Conservation (phyloP, 2,329 filamentous ascomycete species). For the Myotisia sp. region DNA sequence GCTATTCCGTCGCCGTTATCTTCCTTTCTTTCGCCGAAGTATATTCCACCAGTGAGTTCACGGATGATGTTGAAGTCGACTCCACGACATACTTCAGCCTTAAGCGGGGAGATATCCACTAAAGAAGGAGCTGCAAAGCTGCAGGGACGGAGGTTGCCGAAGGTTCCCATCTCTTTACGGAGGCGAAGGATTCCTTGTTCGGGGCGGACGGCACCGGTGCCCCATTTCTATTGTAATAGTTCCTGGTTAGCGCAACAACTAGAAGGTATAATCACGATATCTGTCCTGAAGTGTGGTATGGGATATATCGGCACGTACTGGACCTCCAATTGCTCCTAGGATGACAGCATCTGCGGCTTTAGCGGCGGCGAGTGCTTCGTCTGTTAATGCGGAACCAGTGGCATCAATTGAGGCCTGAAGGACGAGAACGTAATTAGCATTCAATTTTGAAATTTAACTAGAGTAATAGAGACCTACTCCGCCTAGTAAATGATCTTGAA, state of each 20-base stretch:
- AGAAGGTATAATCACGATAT: no score
- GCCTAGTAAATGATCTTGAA: slow-evolving; percentile 78
- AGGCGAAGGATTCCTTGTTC: slow-evolving; percentile 85
- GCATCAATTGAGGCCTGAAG: slow-evolving; percentile 73
- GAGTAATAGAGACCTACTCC: slow-evolving; percentile 56
- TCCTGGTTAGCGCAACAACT: neutral
- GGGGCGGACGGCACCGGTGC: slow-evolving; percentile 70
- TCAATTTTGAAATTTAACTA: neutral
- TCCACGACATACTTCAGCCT: slow-evolving; percentile 68
- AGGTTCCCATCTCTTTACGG: slow-evolving; percentile 84
- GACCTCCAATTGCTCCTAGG: slow-evolving; percentile 87
- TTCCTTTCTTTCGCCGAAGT: slow-evolving; percentile 85
- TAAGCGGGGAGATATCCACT: slow-evolving; percentile 72
- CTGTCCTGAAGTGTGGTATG: neutral
- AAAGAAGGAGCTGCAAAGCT: slow-evolving; percentile 84
- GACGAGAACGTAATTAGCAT: neutral
- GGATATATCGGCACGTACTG: slow-evolving; percentile 43
- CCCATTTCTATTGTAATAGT: slow-evolving; percentile 54
- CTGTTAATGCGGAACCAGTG: slow-evolving; percentile 62
- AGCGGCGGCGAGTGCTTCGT: slow-evolving; percentile 67
- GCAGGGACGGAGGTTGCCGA: slow-evolving; percentile 90
- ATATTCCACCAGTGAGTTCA: slow-evolving; percentile 83
- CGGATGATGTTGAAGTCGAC: slow-evolving; percentile 88
- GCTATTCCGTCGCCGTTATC: slow-evolving; percentile 56
- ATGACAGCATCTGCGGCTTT: slow-evolving; percentile 80